Evolutionary conservation across 1,284 basidiomycete species (phyloP).

Genomic region (Cryptococcus sp.): DNA sequence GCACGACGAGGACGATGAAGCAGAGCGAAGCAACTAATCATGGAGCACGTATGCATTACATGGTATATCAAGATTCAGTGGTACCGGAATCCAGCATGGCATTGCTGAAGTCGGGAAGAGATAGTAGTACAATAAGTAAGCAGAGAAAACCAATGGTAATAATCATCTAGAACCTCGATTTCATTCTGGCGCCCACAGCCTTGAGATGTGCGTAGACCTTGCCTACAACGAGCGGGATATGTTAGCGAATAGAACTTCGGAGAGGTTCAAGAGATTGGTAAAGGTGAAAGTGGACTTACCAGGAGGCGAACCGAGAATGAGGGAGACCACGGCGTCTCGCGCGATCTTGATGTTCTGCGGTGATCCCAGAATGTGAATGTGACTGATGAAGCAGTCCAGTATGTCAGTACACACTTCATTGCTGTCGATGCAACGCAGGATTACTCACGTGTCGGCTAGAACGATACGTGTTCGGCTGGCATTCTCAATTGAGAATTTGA

Average conservation of each 20-base stretch:
- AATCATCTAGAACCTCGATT: constrained; percentile 65
- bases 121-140: constrained; percentile 7
- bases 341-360: constrained; percentile 91
- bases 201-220: constrained; percentile 92
- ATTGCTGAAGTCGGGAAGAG: constrained; percentile 13
- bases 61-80: not conserved
- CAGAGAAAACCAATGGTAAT: not conserved
- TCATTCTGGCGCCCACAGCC: constrained; percentile 89
- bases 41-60: not conserved
- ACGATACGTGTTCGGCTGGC: constrained; percentile 93
- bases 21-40: not conserved
- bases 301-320: constrained; percentile 92
- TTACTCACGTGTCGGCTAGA: constrained; percentile 86
- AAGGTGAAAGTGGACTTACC: constrained; percentile 55
- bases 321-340: constrained; percentile 89
- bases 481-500: constrained; percentile 98
- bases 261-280: not conserved
- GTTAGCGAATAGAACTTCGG: not conserved
- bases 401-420: not conserved
- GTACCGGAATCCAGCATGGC: not conserved
- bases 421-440: not conserved
- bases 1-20: not conserved
- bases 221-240: constrained; percentile 31
- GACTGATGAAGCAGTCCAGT: constrained; percentile 35
- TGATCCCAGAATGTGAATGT: constrained; percentile 62